Percentiles rank a stretch among this genome's conserved stretches.
phyloP scores from a whole-genome alignment of 306 rosid genomes.

The Castanea sativa region DNA sequence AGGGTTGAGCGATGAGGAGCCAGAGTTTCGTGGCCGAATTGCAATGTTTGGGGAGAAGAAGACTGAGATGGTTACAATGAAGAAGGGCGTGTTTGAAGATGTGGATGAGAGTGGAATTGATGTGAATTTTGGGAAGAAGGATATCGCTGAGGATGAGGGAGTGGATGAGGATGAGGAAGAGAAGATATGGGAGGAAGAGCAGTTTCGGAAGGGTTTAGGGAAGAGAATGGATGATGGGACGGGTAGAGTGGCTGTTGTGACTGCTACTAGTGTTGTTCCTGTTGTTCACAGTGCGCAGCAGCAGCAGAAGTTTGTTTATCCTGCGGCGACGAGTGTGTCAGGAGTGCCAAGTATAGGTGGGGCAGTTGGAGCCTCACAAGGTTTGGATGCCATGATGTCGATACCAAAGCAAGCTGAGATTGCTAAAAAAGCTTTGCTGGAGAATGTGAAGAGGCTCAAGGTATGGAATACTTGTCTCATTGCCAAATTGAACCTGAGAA shows the following conservation, averaged over 20 bases:
- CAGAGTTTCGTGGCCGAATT: slow-evolving; percentile 71
- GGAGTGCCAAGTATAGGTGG: slow-evolving; percentile 64
- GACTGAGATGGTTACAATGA: slow-evolving; percentile 58
- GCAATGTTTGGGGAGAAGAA: slow-evolving; percentile 77
- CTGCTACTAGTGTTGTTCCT: slow-evolving; percentile 35
- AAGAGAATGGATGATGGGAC: slow-evolving; percentile 87
- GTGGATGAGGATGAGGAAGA: slow-evolving; percentile 77
- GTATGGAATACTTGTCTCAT: slow-evolving; percentile 31
- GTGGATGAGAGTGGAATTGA: slow-evolving; percentile 53
- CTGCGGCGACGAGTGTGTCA: slow-evolving; percentile 35
- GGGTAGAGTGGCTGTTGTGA: slow-evolving; percentile 35
- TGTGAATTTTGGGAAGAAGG: slow-evolving; percentile 33
- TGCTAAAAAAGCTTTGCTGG: slow-evolving; percentile 59
- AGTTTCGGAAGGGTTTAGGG: slow-evolving; percentile 91
- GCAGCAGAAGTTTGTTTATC: slow-evolving; percentile 44
- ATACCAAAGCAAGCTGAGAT: slow-evolving; percentile 71
- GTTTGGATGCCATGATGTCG: slow-evolving; percentile 47
- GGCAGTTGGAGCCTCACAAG: slow-evolving; percentile 34
- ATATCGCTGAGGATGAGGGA: slow-evolving; percentile 6
- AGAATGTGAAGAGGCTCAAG: slow-evolving; percentile 76
- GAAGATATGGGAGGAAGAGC: slow-evolving; percentile 93
- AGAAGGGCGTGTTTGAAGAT: slow-evolving; percentile 90
- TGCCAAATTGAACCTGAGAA: background rate
- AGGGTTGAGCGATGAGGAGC: slow-evolving; percentile 91
- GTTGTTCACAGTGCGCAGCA: slow-evolving; percentile 55